Percentiles rank a stretch among this genome's conserved stretches.
phyloP scores from a whole-genome alignment of 768 basidiomycete genomes.

The Pulveroboletus ravenelii region DNA sequence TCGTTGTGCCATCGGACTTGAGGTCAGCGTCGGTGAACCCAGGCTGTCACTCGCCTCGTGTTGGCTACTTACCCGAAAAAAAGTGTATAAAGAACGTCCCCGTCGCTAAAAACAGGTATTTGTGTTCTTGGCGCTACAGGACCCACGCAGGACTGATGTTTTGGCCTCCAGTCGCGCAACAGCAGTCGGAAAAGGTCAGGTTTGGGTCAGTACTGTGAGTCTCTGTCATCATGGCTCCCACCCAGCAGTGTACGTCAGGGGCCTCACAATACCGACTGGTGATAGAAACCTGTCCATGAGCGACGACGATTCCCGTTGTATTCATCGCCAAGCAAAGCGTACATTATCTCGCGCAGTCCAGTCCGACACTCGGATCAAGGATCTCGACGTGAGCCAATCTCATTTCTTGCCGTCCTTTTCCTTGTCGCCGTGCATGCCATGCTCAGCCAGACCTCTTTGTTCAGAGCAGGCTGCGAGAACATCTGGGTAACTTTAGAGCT shows the following conservation, averaged over 20 bases:
- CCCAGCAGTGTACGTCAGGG: conserved; percentile 5
- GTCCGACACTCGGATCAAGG: conserved; percentile 57
- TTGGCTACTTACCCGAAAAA: not conserved
- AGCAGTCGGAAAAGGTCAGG: not conserved
- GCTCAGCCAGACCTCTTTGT: not conserved
- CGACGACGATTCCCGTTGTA: not conserved
- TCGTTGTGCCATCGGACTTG: conserved; percentile 1
- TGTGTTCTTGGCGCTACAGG: not conserved
- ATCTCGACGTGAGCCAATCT: conserved; percentile 44
- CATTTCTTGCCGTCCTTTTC: not conserved
- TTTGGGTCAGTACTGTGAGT: conserved; percentile 13
- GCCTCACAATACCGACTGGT: conserved; percentile 1
- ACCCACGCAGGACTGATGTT: not conserved
- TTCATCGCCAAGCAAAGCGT: conserved; percentile 45
- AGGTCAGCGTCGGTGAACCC: not conserved
- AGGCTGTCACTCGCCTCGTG: not conserved
- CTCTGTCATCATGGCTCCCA: not conserved
- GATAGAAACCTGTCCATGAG: conserved; percentile 10
- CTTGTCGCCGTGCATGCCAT: not conserved
- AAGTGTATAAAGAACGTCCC: not conserved
- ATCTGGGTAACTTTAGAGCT: conserved; percentile 69
- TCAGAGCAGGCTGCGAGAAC: conserved; percentile 62
- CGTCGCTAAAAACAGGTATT: not conserved
- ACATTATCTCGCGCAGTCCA: conserved; percentile 44
- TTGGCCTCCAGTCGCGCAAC: not conserved